phyloP scores from a whole-genome alignment of 73 alveolate species.

The Blepharisma stoltei region DNA sequence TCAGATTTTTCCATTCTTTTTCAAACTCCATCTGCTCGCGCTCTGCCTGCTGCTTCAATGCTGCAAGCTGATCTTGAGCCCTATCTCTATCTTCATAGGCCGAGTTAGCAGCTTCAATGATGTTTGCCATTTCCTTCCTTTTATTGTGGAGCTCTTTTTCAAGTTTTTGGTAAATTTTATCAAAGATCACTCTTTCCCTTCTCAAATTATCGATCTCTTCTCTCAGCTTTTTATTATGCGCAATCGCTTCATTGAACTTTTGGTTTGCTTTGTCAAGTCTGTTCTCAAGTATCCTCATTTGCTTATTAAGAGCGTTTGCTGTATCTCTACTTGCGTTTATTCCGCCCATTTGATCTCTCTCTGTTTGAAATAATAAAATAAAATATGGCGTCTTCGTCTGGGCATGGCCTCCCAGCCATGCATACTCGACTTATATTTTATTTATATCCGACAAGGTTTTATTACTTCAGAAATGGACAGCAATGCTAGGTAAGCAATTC shows the following conservation, averaged over 20 bases:
- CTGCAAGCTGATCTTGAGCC: constrained; percentile 88
- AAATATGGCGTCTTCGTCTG: too few species aligned
- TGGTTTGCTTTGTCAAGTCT: constrained; percentile 93
- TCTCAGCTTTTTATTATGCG: constrained; percentile 83
- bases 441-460: too few species aligned
- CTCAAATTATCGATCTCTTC: constrained; percentile 90
- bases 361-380: too few species aligned
- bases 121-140: constrained; percentile 58
- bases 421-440: too few species aligned
- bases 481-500: too few species aligned
- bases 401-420: too few species aligned
- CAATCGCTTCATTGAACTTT: constrained; percentile 94
- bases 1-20: constrained; percentile 52
- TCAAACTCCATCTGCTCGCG: constrained; percentile 81
- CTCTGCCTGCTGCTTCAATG: constrained; percentile 74
- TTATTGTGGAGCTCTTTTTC: constrained; percentile 84
- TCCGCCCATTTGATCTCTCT: constrained; percentile 58
- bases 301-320: constrained; percentile 79
- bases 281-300: constrained; percentile 89
- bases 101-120: constrained; percentile 74
- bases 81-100: constrained; percentile 88
- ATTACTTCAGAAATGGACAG: too few species aligned
- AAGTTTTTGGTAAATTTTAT: constrained; percentile 89
- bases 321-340: constrained; percentile 84
- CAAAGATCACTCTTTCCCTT: constrained; percentile 93